A percentile compares a stretch with the other conserved stretches of the same genome.
Conservation (phyloP, 208 protist species). For the Vickermania spadyakhi region DNA sequence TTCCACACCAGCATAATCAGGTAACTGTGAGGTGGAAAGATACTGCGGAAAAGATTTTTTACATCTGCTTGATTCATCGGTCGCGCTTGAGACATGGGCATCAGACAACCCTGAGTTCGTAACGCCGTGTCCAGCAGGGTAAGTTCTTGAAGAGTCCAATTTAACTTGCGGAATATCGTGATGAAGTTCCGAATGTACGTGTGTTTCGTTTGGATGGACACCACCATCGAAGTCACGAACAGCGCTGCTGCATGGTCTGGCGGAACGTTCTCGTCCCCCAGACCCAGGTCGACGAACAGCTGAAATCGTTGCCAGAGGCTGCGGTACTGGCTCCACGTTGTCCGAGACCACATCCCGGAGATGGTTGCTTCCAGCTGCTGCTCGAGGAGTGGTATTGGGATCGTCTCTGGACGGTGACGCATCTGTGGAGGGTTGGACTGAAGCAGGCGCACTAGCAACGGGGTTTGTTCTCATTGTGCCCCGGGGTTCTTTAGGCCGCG, state of each 20-base stretch:
- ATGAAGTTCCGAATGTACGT: constrained; percentile 1
- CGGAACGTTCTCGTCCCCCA: neutral
- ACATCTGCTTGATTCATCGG: neutral
- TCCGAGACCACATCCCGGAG: no score
- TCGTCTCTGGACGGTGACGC: neutral
- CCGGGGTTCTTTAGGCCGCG: neutral
- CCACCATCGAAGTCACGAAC: neutral
- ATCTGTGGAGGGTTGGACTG: constrained; percentile 1
- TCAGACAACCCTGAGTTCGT: neutral
- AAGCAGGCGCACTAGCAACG: neutral
- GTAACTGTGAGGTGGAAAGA: neutral
- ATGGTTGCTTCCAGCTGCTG: no score
- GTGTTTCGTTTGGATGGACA: constrained; percentile 1
- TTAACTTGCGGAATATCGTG: neutral
- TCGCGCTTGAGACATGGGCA: neutral
- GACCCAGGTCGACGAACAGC: neutral
- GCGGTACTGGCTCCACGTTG: constrained; percentile 1
- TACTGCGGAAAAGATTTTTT: neutral
- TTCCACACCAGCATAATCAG: constrained; percentile 1
- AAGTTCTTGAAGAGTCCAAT: neutral
- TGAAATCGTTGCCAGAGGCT: neutral
- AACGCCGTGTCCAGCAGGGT: neutral
- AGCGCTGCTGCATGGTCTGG: neutral
- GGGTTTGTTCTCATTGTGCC: neutral
- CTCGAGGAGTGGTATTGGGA: neutral